Base-by-base conservation (phyloP, 768 basidiomycete genomes). In the Aureoboletus auriporus region DNA sequence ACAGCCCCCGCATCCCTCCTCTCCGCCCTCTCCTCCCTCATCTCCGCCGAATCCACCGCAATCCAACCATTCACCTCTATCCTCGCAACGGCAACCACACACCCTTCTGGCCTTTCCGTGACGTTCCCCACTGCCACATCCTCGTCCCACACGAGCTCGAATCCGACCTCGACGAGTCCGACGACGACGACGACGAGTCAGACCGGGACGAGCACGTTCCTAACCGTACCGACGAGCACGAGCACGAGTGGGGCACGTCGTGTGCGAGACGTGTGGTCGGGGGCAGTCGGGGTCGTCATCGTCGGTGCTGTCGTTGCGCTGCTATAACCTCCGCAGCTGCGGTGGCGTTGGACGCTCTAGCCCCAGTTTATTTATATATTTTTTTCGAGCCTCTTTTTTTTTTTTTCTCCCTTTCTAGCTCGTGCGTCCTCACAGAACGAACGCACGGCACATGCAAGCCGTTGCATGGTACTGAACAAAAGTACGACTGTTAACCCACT, bases 1-100 rank as follows among this genome's bases (percentile, higher is more conserved):
- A 61, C 58, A 6, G 65, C 45, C 5, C 8, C 36, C 0, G 29
- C 55, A 4, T 65, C 64, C 29, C 0, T 50, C 26, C 17, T 61
- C 33, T 53, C 63, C 9, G 55, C 49, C 7, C 47, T 56, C 34
- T 62, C 64, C 31, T 65, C 60, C 1, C 51, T 65, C 49, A 52
- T 62, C 38, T 63, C 65, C 30, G 60, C 65, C 23, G 52, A 61
- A 17, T 63, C 64, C 16, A 59, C 48, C 27, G 45, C 45, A 6
- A 1, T 63, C 36, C 38, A 12, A 14, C 55, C 65, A 6, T 42
- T n/a, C 13, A 38, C 37, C 3, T 38, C 37, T 14, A 2, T 34
- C 14, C 14, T 14, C 13, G 13, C 34, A 34, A 9, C 34, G 8
- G 20, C 20, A 23, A 23, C 20, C 20, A 23, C 20, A 2, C 20